Base-by-base conservation (phyloP, 495 filamentous ascomycete genomes). In the Penicillium fimorum region DNA sequence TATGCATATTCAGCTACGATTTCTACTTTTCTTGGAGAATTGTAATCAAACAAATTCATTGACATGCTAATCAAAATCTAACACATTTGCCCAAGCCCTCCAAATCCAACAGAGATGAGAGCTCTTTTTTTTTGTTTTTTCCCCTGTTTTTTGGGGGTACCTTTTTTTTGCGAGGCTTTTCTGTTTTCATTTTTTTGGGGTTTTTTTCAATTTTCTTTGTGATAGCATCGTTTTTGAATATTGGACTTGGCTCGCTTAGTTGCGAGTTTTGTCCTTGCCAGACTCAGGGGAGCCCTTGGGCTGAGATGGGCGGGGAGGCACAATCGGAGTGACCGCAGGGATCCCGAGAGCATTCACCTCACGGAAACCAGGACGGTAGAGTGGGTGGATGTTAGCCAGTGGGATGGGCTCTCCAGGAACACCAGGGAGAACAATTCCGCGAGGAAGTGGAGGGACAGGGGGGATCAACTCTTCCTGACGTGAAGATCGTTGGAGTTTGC, bases 361-460 rank as follows among this genome's bases (percentile, higher is more conserved):
- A 38, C n/a, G n/a, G 15, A 17, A 17, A 6, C n/a, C 15, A 38
- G 35, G n/a, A 5, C 27, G 40, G n/a, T 67, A 42, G 2, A 60
- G 58, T 0, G 68, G 66, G 37, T 71, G 68, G 12, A 71, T 48
- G 4, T 48, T 33, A 41, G 56, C 66, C 5, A 29, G 29, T 35
- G 37, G n/a, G 22, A 30, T 22, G 37, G 42, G 12, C 5, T 5
- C 24, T 1, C 22, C 24, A 3, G 15, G 6, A 3, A 44, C 42
- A 13, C 20, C 22, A 22, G 25, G 15, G 27, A 25, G 4, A 1
- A n/a, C 6, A 13, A 47, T 12, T 1, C 15, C 47, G 25, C 35
- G 7, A 30, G 63, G 58, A 20, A 60, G 43, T 2, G 55, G 7
- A 2, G 62, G 65, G n/a, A 61, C n/a, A 17, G 61, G 56, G 17